Conservation (phyloP, 208 protist genomes). For the Leishmania turanica region DNA sequence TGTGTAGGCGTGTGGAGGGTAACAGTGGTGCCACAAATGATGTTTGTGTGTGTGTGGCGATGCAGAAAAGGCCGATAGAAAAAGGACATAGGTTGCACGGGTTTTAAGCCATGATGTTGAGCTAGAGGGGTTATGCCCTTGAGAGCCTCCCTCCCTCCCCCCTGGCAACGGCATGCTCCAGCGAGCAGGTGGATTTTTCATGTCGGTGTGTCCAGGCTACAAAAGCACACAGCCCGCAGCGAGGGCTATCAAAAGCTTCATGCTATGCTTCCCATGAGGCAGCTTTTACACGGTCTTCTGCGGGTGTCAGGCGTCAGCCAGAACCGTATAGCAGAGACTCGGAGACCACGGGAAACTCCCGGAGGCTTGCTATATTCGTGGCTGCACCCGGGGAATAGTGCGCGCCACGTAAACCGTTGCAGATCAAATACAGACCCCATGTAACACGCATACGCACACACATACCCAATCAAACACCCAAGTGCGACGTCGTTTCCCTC, state of each 20-base stretch:
- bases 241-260: background rate
- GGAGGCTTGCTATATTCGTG: background rate
- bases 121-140: background rate
- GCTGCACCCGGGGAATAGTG: background rate
- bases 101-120: background rate
- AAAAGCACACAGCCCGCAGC: background rate
- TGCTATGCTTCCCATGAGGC: background rate
- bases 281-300: background rate
- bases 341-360: background rate
- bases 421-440: background rate
- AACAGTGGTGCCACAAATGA: background rate
- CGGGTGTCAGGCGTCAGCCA: background rate
- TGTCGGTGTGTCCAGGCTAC: background rate
- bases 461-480: background rate
- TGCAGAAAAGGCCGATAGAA: background rate
- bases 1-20: background rate
- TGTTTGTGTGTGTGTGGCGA: background rate
- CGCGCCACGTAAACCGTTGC: background rate
- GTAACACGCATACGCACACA: background rate
- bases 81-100: background rate
- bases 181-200: background rate
- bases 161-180: background rate
- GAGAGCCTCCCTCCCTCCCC: background rate
- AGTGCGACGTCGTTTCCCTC: too few species aligned
- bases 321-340: background rate